phyloP scores from a whole-genome alignment of 78 protist species.

The Dictyostelium firmibasis region DNA sequence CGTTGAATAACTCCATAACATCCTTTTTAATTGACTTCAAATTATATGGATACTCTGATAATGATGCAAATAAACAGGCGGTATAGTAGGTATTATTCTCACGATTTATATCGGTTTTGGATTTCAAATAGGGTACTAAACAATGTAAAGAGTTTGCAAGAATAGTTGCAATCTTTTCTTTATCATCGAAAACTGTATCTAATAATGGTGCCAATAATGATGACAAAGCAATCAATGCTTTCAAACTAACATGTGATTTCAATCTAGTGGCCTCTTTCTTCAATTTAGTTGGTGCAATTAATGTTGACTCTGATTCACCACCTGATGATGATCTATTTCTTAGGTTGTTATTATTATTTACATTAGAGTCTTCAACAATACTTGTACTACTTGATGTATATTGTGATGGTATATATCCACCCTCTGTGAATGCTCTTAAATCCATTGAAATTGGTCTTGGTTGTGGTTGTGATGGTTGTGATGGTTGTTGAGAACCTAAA shows the following conservation, averaged over 20 bases:
- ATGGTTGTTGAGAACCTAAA: background rate
- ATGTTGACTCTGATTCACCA: constrained; percentile 17
- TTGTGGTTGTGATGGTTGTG: background rate
- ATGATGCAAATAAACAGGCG: constrained; percentile 42
- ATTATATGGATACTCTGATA: constrained; percentile 61
- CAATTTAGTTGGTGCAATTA: constrained; percentile 18
- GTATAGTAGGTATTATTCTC: constrained; percentile 47
- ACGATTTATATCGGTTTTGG: constrained; percentile 36
- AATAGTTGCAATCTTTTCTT: constrained; percentile 54
- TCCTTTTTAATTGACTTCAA: constrained; percentile 66
- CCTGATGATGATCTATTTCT: constrained; percentile 19
- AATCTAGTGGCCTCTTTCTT: constrained; percentile 54
- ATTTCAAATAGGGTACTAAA: constrained; percentile 43
- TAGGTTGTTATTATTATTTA: background rate
- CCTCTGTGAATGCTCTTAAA: background rate
- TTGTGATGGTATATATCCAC: constrained; percentile 35
- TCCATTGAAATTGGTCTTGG: constrained; percentile 8
- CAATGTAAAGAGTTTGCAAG: constrained; percentile 37
- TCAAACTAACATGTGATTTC: constrained; percentile 62
- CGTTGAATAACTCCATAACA: constrained; percentile 43
- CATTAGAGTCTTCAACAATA: background rate
- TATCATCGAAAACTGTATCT: constrained; percentile 61
- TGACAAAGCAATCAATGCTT: constrained; percentile 35
- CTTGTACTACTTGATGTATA: constrained; percentile 26
- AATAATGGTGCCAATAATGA: constrained; percentile 27